phyloP scores from a whole-genome alignment of 257 asterid genomes.

The Solanum chmielewskii region DNA sequence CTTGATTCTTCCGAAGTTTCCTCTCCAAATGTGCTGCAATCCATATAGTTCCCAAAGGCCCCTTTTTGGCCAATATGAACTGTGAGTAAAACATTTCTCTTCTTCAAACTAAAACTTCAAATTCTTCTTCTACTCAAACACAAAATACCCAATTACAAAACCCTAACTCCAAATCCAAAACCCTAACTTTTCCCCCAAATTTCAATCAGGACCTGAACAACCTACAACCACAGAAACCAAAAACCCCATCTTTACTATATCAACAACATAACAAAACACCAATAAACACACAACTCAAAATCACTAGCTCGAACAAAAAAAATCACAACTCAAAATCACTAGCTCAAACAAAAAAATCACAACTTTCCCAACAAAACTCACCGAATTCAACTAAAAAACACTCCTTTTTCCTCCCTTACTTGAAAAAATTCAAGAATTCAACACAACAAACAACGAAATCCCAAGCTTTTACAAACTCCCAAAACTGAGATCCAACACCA shows the following conservation, averaged over 20 bases:
- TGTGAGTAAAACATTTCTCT: slow-evolving; percentile 84
- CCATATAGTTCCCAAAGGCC: slow-evolving; percentile 97
- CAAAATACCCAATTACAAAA: neutral
- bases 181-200: neutral
- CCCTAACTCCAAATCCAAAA: neutral
- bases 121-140: neutral
- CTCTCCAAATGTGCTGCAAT: slow-evolving; percentile 97
- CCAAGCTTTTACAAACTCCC: neutral
- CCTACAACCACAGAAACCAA: neutral
- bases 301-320: neutral
- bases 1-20: slow-evolving; percentile 95
- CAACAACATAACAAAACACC: neutral
- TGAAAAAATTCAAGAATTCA: neutral
- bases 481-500: neutral
- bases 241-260: neutral
- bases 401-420: neutral
- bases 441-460: neutral
- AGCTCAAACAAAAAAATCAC: neutral
- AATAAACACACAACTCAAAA: neutral
- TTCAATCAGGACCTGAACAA: slow-evolving; percentile 2
- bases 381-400: neutral
- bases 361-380: neutral
- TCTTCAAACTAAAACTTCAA: neutral
- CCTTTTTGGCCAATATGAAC: slow-evolving; percentile 95
- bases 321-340: neutral